Evolutionary conservation across 805 yeast genomes (phyloP), one percentile per base, ranked within the genome.

Genomic region (Candida taoyuanica): DNA sequence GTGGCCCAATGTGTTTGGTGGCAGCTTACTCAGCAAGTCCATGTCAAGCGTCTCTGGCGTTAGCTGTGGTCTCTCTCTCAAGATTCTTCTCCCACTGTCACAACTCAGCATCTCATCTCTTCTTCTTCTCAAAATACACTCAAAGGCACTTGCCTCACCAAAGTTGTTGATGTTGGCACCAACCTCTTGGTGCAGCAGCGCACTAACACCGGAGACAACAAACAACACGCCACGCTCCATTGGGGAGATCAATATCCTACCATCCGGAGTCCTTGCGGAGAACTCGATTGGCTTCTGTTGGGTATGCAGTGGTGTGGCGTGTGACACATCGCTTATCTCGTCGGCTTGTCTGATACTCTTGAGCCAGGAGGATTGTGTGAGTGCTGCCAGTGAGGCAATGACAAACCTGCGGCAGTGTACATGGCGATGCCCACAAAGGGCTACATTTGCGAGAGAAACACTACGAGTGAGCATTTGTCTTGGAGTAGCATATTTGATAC

Each of bases 111-210:
- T 91, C 44, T 75, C 75, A 19, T 67, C 67, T 49, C 86, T 77
- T 40, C 93, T 60, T 13, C 69, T 62, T 16, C 67, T 69, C 37
- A 94, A 69, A 24, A 88, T 76, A 21, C 70, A 72, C 8, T 82
- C 78, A 29, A 83, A 67, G 7, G 96, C 95, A 0, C 96, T 83
- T 13, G 91, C 78, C 58, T 93, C 98, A 1, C 98, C 98, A 49
- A 85, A 67, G 27, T 85, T 88, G 17, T 82, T 88, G 41, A 85
- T 82, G 52, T 81, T 78, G 43, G 76, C 77, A 41, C 85, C 85
- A 39, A 80, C 63, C 50, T 81, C 87, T 5, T 93, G 95, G 52
- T 83, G 88, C 35, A 74, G 66, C 52, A 68, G 78, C 0, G 96
- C 82, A 17, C 89, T 91, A 15, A 85, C 54, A 2, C 94, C 86